These are phyloP conservation scores for Botryotinia convoluta DNA, from an alignment of 2,329 filamentous ascomycete species.

Conservation along the genomic window DNA sequence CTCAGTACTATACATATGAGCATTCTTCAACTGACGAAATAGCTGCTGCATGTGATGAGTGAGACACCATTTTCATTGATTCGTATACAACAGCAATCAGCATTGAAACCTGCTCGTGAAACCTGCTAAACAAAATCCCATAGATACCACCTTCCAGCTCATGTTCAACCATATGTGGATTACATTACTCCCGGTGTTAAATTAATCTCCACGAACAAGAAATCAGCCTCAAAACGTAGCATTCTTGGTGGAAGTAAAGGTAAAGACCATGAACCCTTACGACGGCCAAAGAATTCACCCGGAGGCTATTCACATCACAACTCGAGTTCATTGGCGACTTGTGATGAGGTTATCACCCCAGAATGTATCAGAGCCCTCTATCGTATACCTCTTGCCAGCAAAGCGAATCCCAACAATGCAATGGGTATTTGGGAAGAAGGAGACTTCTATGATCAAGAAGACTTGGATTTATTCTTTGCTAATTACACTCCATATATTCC, in stretches of 20 bases:
- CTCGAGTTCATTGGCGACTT: slow-evolving; percentile 36
- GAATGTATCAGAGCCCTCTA: slow-evolving; percentile 56
- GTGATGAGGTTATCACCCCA: slow-evolving; percentile 55
- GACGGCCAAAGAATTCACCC: background rate
- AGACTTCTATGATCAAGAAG: slow-evolving; percentile 37
- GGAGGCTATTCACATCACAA: slow-evolving; percentile 1
- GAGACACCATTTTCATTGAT: slow-evolving; percentile 18
- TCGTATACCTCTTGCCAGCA: slow-evolving; percentile 43
- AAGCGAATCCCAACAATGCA: slow-evolving; percentile 43
- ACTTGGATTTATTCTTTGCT: slow-evolving; percentile 47
- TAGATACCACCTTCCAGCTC: slow-evolving; percentile 42
- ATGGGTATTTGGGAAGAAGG: slow-evolving; percentile 54
- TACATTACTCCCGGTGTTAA: slow-evolving; percentile 37
- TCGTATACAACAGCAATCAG: background rate
- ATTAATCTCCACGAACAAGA: slow-evolving; percentile 44
- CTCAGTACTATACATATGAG: slow-evolving; percentile 40
- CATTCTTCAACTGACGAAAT: slow-evolving; percentile 33
- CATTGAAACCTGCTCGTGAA: background rate
- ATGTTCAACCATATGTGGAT: slow-evolving; percentile 42
- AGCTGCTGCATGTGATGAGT: slow-evolving; percentile 40
- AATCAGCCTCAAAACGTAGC: slow-evolving; percentile 5
- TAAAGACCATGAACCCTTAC: slow-evolving; percentile 1
- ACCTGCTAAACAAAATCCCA: background rate
- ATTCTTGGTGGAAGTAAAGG: background rate
- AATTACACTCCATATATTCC: slow-evolving; percentile 42